Conservation (phyloP, 441 rosid genomes). For the Pelargonium citronellum region DNA sequence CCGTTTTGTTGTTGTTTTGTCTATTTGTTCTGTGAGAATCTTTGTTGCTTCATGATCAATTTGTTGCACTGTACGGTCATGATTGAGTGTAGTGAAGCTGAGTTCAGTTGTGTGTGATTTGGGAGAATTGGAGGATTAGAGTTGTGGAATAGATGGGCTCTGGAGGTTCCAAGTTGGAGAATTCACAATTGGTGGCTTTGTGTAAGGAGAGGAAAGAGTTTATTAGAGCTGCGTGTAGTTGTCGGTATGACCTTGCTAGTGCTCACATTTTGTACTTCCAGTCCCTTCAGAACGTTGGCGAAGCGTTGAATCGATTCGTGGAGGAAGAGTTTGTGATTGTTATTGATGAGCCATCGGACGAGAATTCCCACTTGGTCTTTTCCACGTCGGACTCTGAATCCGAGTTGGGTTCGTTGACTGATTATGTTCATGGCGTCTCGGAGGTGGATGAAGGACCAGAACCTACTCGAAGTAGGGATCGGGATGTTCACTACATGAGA, state of each 20-base stretch:
- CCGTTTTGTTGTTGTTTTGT: background rate
- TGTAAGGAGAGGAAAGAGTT: constrained; percentile 34
- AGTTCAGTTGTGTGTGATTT: constrained; percentile 3
- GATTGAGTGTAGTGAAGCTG: background rate
- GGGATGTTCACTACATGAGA: background rate
- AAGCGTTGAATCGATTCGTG: constrained; percentile 28
- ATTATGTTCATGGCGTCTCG: constrained; percentile 17
- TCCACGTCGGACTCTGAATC: constrained; percentile 17
- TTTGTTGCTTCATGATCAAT: background rate
- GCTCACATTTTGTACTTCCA: constrained; percentile 30
- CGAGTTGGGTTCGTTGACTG: constrained; percentile 5
- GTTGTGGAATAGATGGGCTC: constrained; percentile 12
- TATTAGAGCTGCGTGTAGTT: constrained; percentile 27
- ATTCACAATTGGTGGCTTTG: constrained; percentile 28
- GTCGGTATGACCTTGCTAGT: constrained; percentile 27
- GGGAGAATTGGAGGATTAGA: background rate
- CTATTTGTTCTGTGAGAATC: background rate
- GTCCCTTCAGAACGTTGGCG: constrained; percentile 28
- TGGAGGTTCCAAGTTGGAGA: constrained; percentile 26
- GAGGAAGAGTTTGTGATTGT: constrained; percentile 19
- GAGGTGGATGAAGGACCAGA: background rate
- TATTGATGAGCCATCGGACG: constrained; percentile 15
- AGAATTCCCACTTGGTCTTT: constrained; percentile 20
- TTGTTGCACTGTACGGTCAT: background rate
- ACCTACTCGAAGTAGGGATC: background rate